A percentile compares a stretch with the other conserved stretches of the same genome.
Evolutionary conservation across 2,329 filamentous ascomycete species (phyloP).

Genomic region (Ophiostoma perfectum): DNA sequence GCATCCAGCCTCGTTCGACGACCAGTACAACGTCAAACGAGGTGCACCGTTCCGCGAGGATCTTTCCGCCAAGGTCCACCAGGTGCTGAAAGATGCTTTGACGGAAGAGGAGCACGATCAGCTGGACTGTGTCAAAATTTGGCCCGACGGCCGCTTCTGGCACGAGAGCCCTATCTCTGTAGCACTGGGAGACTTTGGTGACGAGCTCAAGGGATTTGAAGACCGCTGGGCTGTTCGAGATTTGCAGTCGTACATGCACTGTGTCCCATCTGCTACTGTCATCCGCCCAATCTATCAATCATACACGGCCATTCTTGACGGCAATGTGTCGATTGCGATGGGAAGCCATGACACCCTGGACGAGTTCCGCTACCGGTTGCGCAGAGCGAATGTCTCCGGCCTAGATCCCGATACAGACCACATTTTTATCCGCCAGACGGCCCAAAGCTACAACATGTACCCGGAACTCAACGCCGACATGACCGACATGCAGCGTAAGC

Average conservation of each 20-base stretch:
- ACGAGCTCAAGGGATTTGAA: neutral
- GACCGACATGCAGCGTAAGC: neutral
- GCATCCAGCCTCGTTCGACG: neutral
- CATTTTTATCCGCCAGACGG: conserved; percentile 9
- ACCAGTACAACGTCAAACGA: neutral
- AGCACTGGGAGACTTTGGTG: neutral
- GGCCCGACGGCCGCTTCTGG: conserved; percentile 16
- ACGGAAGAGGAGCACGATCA: neutral
- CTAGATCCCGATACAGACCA: neutral
- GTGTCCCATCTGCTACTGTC: conserved; percentile 4
- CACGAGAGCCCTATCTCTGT: neutral
- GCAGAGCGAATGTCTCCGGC: neutral
- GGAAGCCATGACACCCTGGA: neutral
- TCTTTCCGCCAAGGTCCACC: neutral
- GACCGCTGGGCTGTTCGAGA: neutral
- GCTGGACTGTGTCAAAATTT: conserved; percentile 7
- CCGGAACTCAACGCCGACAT: neutral
- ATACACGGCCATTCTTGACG: neutral
- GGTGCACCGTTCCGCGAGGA: neutral
- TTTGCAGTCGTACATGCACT: neutral
- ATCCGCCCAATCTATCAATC: conserved; percentile 5
- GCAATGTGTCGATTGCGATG: neutral
- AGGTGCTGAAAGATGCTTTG: neutral
- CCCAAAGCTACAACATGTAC: neutral
- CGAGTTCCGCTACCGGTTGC: neutral